Base-by-base conservation (phyloP, 495 filamentous ascomycete species). In the Penicillium turbatum region DNA sequence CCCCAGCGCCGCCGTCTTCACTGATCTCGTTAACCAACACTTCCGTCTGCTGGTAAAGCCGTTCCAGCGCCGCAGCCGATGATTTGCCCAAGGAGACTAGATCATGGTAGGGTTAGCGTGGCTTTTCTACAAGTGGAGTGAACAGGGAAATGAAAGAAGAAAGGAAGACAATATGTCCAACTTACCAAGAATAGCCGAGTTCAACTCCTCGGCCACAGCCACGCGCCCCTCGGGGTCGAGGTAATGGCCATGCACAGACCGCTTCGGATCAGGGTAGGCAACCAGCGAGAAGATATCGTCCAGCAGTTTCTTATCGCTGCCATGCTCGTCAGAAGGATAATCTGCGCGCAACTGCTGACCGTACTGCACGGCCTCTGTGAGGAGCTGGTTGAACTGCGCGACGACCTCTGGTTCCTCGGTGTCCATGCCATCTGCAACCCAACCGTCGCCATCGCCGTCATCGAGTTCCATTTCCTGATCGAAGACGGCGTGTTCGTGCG, bases 121-220 rank as follows among this genome's bases (percentile, higher is more conserved):
- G 15, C 16, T 19, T 9, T 27, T 26, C 8, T 16, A 6, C 26
- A 40, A 48, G 13, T 21, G 26, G 6, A 1, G 12, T 9, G 24
- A 21, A 21, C 26, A 51, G 42, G 55, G 19, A 12, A 36, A 30
- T 51, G 26, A 51, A 54, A 40, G 11, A 31, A 38, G 42, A 39
- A 29, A 24, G 49, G 45, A 16, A 48, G n/a, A n/a, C n/a, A n/a
- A n/a, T n/a, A n/a, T n/a, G 3, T 37, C 44, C 50, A 16, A 75
- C 81, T 61, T 79, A 97, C 92, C 86, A 47, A 98, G 70, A 56
- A 98, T 96, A 34, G 90, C 93, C 54, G 89, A 88, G 67, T 97
- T 97, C 56, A 99, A 72, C 72, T 95, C 92, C 72, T 99, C 93
- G 16, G 91, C 91, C 42, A 97, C 89, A 42, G 83, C 79, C 30